Conservation (phyloP, 1,284 basidiomycete species). For the Boletus smithii region DNA sequence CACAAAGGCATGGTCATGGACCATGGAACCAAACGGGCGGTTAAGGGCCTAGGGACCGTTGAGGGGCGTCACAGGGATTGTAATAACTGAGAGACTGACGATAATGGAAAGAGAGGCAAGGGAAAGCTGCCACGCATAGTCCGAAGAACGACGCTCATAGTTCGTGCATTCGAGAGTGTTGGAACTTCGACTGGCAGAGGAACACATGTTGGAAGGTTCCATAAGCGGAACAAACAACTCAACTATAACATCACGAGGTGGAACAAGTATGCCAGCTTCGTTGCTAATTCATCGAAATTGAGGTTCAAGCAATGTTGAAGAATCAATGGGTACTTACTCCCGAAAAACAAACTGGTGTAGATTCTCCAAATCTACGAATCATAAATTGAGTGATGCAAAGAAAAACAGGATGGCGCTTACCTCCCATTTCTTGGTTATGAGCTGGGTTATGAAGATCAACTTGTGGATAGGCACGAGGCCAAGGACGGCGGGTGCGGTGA, state of each 20-base stretch:
- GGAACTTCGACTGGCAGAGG: slow-evolving; percentile 52
- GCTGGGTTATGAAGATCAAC: slow-evolving; percentile 53
- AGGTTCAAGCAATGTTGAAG: neutral
- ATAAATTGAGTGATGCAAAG: neutral
- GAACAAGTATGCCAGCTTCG: slow-evolving; percentile 64
- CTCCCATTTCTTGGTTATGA: slow-evolving; percentile 50
- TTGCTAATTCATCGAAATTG: slow-evolving; percentile 37
- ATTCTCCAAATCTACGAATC: slow-evolving; percentile 68
- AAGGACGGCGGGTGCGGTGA: slow-evolving; percentile 63
- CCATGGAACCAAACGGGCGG: slow-evolving; percentile 55
- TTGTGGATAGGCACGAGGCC: slow-evolving; percentile 53
- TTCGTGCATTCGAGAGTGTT: slow-evolving; percentile 62
- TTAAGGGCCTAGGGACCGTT: slow-evolving; percentile 48
- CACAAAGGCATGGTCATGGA: slow-evolving; percentile 68
- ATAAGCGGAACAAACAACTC: slow-evolving; percentile 24
- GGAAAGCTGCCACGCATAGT: slow-evolving; percentile 73
- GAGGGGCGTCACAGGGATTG: slow-evolving; percentile 2
- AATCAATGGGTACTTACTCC: slow-evolving; percentile 44
- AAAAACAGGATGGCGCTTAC: slow-evolving; percentile 37
- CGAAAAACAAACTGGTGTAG: slow-evolving; percentile 75
- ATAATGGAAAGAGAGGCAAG: slow-evolving; percentile 55
- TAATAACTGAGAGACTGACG: slow-evolving; percentile 40
- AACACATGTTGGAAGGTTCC: neutral
- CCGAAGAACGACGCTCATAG: slow-evolving; percentile 59
- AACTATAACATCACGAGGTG: slow-evolving; percentile 78